A percentile compares a stretch with the other conserved stretches of the same genome.
Evolutionary conservation across 306 rosid genomes (phyloP).

Genomic region (Vigna hirtella): DNA sequence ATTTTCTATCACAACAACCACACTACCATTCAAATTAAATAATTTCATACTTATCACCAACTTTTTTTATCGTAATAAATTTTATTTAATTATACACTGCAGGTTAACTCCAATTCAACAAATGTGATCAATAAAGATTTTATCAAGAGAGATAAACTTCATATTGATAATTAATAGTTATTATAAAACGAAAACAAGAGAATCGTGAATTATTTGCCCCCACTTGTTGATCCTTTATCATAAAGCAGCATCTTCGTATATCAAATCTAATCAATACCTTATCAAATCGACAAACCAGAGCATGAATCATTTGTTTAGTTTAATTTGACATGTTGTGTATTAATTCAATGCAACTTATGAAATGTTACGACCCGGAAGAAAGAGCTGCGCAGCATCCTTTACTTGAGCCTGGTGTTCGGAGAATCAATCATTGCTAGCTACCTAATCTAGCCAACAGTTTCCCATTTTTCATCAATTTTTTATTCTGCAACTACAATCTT

Average conservation of each 20-base stretch:
- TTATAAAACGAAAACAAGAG: slow-evolving; percentile 13
- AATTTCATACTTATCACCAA: too few relatives aligned
- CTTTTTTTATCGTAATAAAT: too few relatives aligned
- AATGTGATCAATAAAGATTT: background rate
- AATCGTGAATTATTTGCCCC: slow-evolving; percentile 36
- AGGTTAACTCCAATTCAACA: background rate
- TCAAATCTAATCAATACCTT: slow-evolving; percentile 37
- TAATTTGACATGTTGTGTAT: background rate
- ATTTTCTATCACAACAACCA: too few relatives aligned
- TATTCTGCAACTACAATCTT: background rate
- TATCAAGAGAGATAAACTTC: too few relatives aligned
- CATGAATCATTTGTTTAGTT: background rate
- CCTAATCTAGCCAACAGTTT: background rate
- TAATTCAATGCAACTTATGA: background rate
- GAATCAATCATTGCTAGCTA: background rate
- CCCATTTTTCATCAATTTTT: background rate
- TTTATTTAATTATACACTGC: background rate
- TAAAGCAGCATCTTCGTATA: slow-evolving; percentile 25
- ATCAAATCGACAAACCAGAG: slow-evolving; percentile 9
- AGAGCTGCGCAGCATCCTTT: slow-evolving; percentile 18
- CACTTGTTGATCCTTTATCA: slow-evolving; percentile 10
- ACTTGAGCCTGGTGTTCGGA: slow-evolving; percentile 12
- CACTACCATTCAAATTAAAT: too few relatives aligned
- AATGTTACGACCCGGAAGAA: background rate
- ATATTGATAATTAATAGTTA: background rate